phyloP scores from a whole-genome alignment of 176 grass and related monocot species.

The Carex kokanica region DNA sequence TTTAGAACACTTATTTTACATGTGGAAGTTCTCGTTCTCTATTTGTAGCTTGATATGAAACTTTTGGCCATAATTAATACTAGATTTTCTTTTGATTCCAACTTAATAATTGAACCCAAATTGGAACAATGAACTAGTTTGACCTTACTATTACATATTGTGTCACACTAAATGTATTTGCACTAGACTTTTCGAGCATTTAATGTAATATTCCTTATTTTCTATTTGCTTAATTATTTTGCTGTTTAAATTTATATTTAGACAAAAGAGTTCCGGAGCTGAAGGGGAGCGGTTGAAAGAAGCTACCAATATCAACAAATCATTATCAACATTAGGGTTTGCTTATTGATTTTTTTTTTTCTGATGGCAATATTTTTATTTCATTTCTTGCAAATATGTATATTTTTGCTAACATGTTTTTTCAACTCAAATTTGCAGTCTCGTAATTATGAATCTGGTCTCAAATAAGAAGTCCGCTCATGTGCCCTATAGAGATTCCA shows the following conservation, averaged over 20 bases:
- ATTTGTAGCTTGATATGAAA: neutral
- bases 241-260: constrained; percentile 29
- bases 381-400: neutral
- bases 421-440: constrained; percentile 43
- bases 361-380: neutral
- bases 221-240: neutral
- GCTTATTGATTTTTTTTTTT: constrained; percentile 30
- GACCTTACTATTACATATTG: neutral
- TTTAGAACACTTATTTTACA: neutral
- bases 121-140: neutral
- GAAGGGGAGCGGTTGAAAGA: constrained; percentile 97
- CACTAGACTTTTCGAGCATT: neutral
- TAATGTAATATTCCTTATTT: neutral
- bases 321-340: constrained; percentile 92
- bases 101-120: neutral
- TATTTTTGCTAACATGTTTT: neutral
- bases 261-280: constrained; percentile 99
- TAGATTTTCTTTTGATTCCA: constrained; percentile 11
- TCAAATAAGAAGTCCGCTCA: constrained; percentile 93
- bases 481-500: constrained; percentile 97
- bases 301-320: constrained; percentile 98
- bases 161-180: neutral
- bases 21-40: neutral
- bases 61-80: neutral
- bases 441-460: constrained; percentile 93